Base-by-base conservation (phyloP, 2,329 filamentous ascomycete genomes). In the Thyridium curvatum region DNA sequence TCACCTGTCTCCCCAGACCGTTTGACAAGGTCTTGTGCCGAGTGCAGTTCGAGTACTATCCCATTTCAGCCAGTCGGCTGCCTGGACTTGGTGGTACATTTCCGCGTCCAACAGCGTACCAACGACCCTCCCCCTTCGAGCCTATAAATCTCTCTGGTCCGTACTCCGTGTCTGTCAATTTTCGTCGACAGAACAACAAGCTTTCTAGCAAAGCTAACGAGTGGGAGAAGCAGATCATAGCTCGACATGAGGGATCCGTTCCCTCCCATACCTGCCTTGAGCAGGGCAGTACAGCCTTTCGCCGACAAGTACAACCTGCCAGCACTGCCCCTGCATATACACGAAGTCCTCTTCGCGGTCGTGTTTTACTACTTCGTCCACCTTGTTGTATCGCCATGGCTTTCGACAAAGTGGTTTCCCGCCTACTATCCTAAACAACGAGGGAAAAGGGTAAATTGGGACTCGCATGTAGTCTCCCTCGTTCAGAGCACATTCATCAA, bases 401-500 rank as follows among this genome's bases (percentile, higher is more conserved):
- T 90, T 29, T 89, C 84, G 28, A 68, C 62, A 34, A 54, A 66
- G 41, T 58, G 88, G 43, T 79, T 84, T 46, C 77, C 83, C 3
- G 51, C 68, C 34, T 69, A 75, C 49, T 93, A 93, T 64, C 58
- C 67, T 26, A 61, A 62, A 35, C 71, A 87, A 49, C 75, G 68
- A 18, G 71, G 74, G 40, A 86, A 83, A 41, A 75, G 73, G 55
- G 69, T 88, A 45, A 93, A 85, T 69, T 93, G 87, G 87, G 80
- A 94, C 58, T 82, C 88, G 17, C 87, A 91, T 56, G 81, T 91
- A 40, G 86, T 93, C 26, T 89, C 84, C n/a, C 74, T 93, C 49
- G 69, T 86, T 40, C 87, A 94, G 70, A 83, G 80, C 56, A 66
- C 72, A 26, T 63, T 87, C 40, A 86, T 94, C 64, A 87, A 83